Evolutionary conservation across 208 protist genomes (phyloP).

Genomic region (Trypanosoma cruzi): DNA sequence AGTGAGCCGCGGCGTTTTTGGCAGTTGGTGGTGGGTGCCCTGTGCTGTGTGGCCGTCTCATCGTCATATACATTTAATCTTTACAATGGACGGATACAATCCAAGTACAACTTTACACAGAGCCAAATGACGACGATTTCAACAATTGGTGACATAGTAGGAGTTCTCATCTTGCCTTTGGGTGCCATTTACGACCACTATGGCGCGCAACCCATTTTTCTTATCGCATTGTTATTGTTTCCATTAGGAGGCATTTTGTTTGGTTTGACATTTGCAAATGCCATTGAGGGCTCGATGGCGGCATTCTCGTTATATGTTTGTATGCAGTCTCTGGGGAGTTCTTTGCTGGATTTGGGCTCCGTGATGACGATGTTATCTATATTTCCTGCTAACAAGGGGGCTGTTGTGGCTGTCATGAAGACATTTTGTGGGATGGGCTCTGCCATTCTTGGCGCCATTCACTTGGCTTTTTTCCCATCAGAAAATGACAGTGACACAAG

Average conservation of each 20-base stretch:
- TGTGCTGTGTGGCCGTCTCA: constrained; percentile 65
- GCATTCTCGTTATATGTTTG: constrained; percentile 59
- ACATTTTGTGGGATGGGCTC: constrained; percentile 88
- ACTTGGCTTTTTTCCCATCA: constrained; percentile 68
- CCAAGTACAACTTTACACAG: constrained; percentile 75
- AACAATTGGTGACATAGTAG: constrained; percentile 46
- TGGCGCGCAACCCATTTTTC: constrained; percentile 67
- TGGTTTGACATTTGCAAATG: constrained; percentile 59
- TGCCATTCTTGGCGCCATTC: constrained; percentile 65
- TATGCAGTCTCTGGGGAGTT: constrained; percentile 46
- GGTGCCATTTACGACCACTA: constrained; percentile 75
- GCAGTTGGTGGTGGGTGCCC: constrained; percentile 56
- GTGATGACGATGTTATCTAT: constrained; percentile 82
- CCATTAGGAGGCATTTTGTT: constrained; percentile 56
- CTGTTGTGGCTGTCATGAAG: constrained; percentile 87
- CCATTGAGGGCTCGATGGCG: constrained; percentile 49
- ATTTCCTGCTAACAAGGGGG: constrained; percentile 77
- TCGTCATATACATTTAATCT: constrained; percentile 78
- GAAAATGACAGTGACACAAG: constrained; percentile 39
- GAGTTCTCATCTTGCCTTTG: constrained; percentile 60
- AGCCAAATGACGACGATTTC: constrained; percentile 76
- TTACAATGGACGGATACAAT: constrained; percentile 68
- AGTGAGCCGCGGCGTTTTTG: constrained; percentile 66
- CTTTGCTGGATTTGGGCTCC: constrained; percentile 69
- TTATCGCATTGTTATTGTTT: constrained; percentile 48